A percentile compares a stretch with the other conserved stretches of the same genome.
Conservation (phyloP, 306 rosid species). For the Gastrolobium bilobum region DNA sequence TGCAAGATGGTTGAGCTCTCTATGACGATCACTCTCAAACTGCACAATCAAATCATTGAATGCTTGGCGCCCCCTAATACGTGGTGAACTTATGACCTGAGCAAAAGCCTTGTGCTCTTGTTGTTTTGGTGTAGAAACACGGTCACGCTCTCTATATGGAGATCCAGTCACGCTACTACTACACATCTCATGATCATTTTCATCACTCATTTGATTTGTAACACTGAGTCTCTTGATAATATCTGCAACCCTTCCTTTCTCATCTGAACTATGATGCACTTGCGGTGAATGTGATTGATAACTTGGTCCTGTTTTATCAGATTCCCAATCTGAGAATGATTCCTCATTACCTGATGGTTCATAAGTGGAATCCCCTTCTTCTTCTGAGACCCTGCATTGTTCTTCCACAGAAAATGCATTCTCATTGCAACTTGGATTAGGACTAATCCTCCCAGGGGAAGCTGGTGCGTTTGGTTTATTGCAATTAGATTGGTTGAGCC, state of each 20-base stretch:
- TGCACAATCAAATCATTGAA: conserved; percentile 75
- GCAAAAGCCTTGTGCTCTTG: conserved; percentile 42
- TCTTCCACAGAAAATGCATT: conserved; percentile 44
- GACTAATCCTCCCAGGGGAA: conserved; percentile 30
- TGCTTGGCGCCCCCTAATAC: conserved; percentile 85
- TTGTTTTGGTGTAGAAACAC: conserved; percentile 41
- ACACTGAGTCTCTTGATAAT: conserved; percentile 65
- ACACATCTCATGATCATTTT: conserved; percentile 50
- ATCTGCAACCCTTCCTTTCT: conserved; percentile 64
- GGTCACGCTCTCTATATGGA: conserved; percentile 41
- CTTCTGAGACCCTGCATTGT: conserved; percentile 39
- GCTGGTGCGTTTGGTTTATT: conserved; percentile 10
- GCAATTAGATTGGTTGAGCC: conserved; percentile 59
- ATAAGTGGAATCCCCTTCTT: conserved; percentile 53
- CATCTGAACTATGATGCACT: conserved; percentile 51
- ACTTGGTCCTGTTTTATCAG: conserved; percentile 36
- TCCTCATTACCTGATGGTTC: conserved; percentile 49
- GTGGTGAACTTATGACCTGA: conserved; percentile 51
- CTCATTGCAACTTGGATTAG: conserved; percentile 40
- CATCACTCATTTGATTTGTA: conserved; percentile 49
- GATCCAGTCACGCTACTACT: conserved; percentile 26
- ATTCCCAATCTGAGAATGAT: conserved; percentile 51
- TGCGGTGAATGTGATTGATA: conserved; percentile 43
- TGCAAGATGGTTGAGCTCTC: conserved; percentile 63
- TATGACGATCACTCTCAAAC: conserved; percentile 69